Percentiles rank a stretch among this genome's conserved stretches.
These are phyloP conservation scores for Fagopyrum tataricum DNA, from an alignment of 148 eudicot species.

Conservation along the genomic window DNA sequence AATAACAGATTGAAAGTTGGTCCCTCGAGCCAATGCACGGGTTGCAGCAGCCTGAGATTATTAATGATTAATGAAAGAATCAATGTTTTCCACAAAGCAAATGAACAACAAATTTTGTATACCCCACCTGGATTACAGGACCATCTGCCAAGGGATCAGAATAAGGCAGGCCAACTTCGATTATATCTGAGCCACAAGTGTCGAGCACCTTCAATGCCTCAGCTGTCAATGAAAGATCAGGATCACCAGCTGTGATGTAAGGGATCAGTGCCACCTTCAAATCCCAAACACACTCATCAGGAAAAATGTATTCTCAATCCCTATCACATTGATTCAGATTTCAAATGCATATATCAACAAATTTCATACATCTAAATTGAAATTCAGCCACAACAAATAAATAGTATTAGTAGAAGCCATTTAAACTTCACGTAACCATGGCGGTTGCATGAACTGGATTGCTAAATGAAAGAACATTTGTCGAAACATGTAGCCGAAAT, in stretches of 20 bases:
- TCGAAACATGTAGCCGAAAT: neutral
- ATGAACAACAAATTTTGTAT: neutral
- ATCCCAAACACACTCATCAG: slow-evolving; percentile 21
- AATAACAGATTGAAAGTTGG: slow-evolving; percentile 63
- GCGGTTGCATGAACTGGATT: neutral
- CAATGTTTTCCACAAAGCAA: neutral
- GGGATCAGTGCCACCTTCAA: slow-evolving; percentile 83
- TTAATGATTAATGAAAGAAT: neutral
- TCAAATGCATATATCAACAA: neutral
- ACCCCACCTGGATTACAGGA: slow-evolving; percentile 87
- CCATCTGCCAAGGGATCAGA: slow-evolving; percentile 98
- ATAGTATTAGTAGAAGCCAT: neutral
- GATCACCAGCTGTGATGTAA: slow-evolving; percentile 93
- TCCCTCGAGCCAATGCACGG: slow-evolving; percentile 69
- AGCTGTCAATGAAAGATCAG: slow-evolving; percentile 80
- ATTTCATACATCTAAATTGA: neutral
- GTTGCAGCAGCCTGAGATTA: slow-evolving; percentile 82
- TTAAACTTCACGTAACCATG: neutral
- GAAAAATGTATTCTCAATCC: neutral
- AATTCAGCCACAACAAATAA: neutral
- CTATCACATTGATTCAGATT: neutral
- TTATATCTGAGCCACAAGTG: slow-evolving; percentile 82
- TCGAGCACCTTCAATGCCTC: slow-evolving; percentile 82
- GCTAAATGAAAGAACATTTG: neutral
- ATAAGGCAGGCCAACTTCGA: slow-evolving; percentile 86